Percentiles rank a stretch among this genome's conserved stretches.
phyloP scores from a whole-genome alignment of 805 yeast species.

The Ogataea nonfermentans region DNA sequence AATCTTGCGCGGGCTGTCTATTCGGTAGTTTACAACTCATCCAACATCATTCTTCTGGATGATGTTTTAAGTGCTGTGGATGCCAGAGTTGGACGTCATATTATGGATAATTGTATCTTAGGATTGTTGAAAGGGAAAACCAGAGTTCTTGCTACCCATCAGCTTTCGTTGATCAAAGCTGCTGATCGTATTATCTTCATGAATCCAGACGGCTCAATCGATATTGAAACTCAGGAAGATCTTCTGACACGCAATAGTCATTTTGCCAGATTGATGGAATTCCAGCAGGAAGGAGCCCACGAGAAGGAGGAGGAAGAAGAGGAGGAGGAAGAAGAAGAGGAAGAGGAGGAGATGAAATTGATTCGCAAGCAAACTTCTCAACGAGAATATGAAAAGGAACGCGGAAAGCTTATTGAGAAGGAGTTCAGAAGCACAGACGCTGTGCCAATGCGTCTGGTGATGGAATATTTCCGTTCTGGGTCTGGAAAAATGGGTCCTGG shows the following conservation, averaged over 20 bases:
- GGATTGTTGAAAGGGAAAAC: conserved; percentile 60
- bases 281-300: conserved; percentile 33
- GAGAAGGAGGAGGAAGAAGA: conserved; percentile 30
- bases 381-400: conserved; percentile 18
- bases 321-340: conserved; percentile 18
- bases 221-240: conserved; percentile 59
- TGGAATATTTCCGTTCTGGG: conserved; percentile 51
- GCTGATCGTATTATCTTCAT: conserved; percentile 73
- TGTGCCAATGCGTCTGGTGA: conserved; percentile 48
- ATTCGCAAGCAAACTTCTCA: conserved; percentile 16
- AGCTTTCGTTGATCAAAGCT: conserved; percentile 62
- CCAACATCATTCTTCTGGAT: conserved; percentile 59
- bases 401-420: conserved; percentile 42
- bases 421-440: conserved; percentile 63
- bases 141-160: conserved; percentile 80
- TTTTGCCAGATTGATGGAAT: conserved; percentile 41
- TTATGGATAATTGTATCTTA: conserved; percentile 57
- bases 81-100: conserved; percentile 61
- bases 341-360: conserved; percentile 16
- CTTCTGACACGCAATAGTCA: conserved; percentile 40
- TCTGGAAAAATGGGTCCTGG: conserved; percentile 44
- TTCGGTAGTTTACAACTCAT: conserved; percentile 36
- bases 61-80: conserved; percentile 73
- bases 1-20: conserved; percentile 70
- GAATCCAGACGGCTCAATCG: conserved; percentile 60